phyloP scores from a whole-genome alignment of 1,284 basidiomycete genomes.

The Rugosomyces carneus region DNA sequence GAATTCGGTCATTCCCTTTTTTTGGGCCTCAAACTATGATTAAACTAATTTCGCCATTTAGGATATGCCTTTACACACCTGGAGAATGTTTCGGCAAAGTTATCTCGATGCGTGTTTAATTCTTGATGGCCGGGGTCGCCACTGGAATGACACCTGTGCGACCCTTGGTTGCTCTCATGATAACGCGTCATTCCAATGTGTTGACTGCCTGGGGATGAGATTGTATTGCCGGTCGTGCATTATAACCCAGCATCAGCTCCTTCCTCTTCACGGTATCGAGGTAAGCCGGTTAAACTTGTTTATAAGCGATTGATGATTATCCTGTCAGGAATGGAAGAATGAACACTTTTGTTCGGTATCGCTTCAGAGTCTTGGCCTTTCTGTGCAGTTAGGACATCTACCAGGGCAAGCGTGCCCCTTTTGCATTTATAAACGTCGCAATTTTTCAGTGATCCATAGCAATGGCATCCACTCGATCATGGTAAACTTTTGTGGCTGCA shows the following conservation, averaged over 20 bases:
- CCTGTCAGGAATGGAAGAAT: not conserved
- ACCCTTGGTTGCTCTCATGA: not conserved
- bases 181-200: not conserved
- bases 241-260: not conserved
- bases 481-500: constrained; percentile 29
- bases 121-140: not conserved
- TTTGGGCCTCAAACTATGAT: not conserved
- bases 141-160: not conserved
- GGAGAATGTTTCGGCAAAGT: not conserved
- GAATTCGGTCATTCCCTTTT: not conserved
- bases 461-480: constrained; percentile 26
- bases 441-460: constrained; percentile 24
- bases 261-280: constrained; percentile 2
- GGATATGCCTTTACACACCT: not conserved
- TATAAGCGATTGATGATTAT: not conserved
- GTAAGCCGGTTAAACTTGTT: not conserved
- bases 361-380: constrained; percentile 15
- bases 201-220: not conserved
- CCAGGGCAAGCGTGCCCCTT: constrained; percentile 8
- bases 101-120: not conserved
- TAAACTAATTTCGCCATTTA: not conserved
- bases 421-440: constrained; percentile 7
- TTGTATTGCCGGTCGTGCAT: not conserved
- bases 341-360: not conserved
- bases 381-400: constrained; percentile 21